phyloP scores from a whole-genome alignment of 2,329 filamentous ascomycete genomes.

The Salinomyces thailandicus region DNA sequence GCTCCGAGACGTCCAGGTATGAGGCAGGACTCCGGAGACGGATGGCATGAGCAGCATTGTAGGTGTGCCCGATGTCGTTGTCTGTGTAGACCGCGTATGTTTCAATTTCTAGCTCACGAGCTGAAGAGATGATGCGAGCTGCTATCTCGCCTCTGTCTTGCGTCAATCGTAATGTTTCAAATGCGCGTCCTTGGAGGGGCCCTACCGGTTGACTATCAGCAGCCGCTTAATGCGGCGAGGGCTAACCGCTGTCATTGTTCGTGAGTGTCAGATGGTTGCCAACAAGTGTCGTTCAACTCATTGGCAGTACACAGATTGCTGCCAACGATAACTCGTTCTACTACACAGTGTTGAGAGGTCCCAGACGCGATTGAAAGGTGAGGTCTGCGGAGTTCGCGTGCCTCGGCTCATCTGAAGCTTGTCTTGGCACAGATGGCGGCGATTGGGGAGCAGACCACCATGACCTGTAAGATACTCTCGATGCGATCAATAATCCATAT shows the following conservation, averaged over 20 bases:
- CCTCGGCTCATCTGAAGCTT: background rate
- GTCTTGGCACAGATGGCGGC: too few species aligned
- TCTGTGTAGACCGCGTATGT: slow-evolving; percentile 47
- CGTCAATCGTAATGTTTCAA: background rate
- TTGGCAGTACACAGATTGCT: too few species aligned
- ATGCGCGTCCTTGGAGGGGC: background rate
- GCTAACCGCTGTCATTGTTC: slow-evolving; percentile 5
- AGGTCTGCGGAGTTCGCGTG: background rate
- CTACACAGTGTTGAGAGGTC: too few species aligned
- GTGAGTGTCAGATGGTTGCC: too few species aligned
- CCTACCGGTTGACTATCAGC: slow-evolving; percentile 23
- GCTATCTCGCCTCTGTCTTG: slow-evolving; percentile 51
- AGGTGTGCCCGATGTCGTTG: slow-evolving; percentile 46
- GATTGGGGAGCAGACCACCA: too few species aligned
- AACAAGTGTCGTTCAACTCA: too few species aligned
- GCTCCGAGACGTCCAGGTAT: slow-evolving; percentile 43
- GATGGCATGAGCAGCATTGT: slow-evolving; percentile 42
- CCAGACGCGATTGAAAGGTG: too few species aligned
- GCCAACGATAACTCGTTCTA: too few species aligned
- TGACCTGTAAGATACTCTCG: too few species aligned
- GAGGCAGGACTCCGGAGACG: slow-evolving; percentile 40
- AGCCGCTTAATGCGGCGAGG: slow-evolving; percentile 19
- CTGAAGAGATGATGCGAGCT: slow-evolving; percentile 48
- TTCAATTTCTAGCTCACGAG: slow-evolving; percentile 47
- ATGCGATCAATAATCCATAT: too few species aligned